Evolutionary conservation across 164 flowering plant genomes (phyloP).

Genomic region (Echeveria elegans): DNA sequence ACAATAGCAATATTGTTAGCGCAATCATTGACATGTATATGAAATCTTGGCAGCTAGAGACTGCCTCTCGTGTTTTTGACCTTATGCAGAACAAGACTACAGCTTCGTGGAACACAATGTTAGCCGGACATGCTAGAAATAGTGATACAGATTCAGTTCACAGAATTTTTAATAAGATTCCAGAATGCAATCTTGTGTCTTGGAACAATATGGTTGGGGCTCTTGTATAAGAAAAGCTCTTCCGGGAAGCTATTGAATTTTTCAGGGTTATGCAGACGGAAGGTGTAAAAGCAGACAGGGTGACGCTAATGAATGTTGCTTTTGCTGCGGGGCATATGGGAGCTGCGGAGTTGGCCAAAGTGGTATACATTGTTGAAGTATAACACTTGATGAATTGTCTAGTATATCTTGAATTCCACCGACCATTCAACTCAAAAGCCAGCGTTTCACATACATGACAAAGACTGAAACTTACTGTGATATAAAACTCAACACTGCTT

Average conservation of each 20-base stretch:
- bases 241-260: conserved; percentile 36
- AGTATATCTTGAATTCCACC: too few relatives aligned
- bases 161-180: conserved; percentile 29
- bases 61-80: conserved; percentile 37
- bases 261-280: conserved; percentile 36
- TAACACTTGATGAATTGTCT: too few relatives aligned
- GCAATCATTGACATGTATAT: conserved; percentile 52
- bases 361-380: too few relatives aligned
- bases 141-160: conserved; percentile 34
- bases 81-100: conserved; percentile 35
- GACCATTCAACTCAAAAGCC: too few relatives aligned
- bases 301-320: conserved; percentile 35
- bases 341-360: conserved; percentile 38
- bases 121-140: conserved; percentile 33
- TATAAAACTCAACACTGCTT: conserved; percentile 32
- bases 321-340: conserved; percentile 45
- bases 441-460: conserved; percentile 25
- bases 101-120: conserved; percentile 53
- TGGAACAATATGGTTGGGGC: conserved; percentile 45
- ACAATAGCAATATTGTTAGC: conserved; percentile 31
- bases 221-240: conserved; percentile 35
- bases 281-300: conserved; percentile 24
- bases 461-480: conserved; percentile 30
- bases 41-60: conserved; percentile 37
- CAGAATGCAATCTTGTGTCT: conserved; percentile 32